phyloP scores from a whole-genome alignment of 225 moss, liverwort and hornwort species.

The Lunularia cruciata region DNA sequence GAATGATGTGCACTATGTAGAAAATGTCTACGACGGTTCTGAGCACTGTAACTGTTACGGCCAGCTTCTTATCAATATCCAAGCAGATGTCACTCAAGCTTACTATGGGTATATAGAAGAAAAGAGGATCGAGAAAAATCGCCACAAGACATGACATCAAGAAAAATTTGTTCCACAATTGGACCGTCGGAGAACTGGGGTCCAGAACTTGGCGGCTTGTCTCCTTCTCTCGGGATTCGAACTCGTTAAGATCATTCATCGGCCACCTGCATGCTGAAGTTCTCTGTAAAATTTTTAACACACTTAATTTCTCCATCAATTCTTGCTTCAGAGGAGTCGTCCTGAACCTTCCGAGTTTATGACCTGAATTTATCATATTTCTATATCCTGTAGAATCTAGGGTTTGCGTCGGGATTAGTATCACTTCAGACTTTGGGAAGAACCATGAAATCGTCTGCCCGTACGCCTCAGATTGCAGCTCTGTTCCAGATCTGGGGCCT shows the following conservation, averaged over 20 bases:
- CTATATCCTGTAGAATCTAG: no score
- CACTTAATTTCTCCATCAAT: neutral
- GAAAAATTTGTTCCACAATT: slow-evolving; percentile 61
- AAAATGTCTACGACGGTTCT: slow-evolving; percentile 59
- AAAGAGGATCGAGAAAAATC: slow-evolving; percentile 66
- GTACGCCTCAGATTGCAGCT: no score
- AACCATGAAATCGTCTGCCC: no score
- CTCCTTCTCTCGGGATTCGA: slow-evolving; percentile 9
- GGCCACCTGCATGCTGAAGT: no score
- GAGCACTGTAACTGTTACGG: slow-evolving; percentile 54
- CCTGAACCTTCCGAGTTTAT: neutral
- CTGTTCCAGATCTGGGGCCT: no score
- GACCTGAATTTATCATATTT: no score
- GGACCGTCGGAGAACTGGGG: slow-evolving; percentile 38
- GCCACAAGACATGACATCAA: slow-evolving; percentile 58
- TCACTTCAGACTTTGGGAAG: no score
- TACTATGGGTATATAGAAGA: slow-evolving; percentile 56
- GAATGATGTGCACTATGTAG: slow-evolving; percentile 58
- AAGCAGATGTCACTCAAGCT: slow-evolving; percentile 33
- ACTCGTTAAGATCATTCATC: no score
- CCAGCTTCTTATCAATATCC: slow-evolving; percentile 21
- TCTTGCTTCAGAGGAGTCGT: neutral
- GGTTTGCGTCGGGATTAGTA: no score
- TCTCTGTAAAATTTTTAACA: no score
- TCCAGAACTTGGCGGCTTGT: no score